Evolutionary conservation across 345 rosid genomes (phyloP), one percentile per base, ranked within the genome.

Genomic region (Mallotus nudiflorus): DNA sequence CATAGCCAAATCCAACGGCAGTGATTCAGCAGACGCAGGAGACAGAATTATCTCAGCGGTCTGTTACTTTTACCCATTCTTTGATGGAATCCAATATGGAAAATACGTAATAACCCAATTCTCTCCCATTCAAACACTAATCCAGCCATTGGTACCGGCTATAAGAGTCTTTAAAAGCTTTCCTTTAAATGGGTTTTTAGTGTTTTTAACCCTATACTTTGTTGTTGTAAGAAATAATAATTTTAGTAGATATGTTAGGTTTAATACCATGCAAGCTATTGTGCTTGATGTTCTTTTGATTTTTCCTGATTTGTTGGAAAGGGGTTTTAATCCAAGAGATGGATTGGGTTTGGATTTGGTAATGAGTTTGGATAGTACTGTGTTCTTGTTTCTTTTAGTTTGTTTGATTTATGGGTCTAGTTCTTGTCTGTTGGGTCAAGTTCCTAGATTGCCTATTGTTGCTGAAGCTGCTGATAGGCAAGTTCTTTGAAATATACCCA

Each of bases 401-500:
- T 86, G 85, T 62, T 78, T 91, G 87, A 86, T 94, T 58, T 91
- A 91, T 75, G 97, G 96, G 35, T 90, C 93, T 18, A 84, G 91
- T 77, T 78, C 89, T 78, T 94, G 98, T 81, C 70, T 95, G 82
- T 77, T 95, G 69, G 97, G 97, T 64, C 96, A 79, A 79, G 50
- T 82, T 48, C 99, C 99, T 1, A 87, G 99, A 71, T 81, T 95
- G 88, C 99, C 99, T 25, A 84, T 95, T 82, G 97, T 95, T 54
- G 97, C 97, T 70, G 98, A 94, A 49, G 99, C 97, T 73, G 97
- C 99, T 72, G 97, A 95, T 61, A 90, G 96, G 82, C 99, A 91
- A 78, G 96, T 90, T 74, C 89, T 86, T 62, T 94, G 88, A 91
- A 72, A 54, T 7, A 9, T 42, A 5, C 27, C 28, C 40, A 40